A percentile compares a stretch with the other conserved stretches of the same genome.
Conservation (phyloP, 495 filamentous ascomycete species). For the Tuber borchii region DNA sequence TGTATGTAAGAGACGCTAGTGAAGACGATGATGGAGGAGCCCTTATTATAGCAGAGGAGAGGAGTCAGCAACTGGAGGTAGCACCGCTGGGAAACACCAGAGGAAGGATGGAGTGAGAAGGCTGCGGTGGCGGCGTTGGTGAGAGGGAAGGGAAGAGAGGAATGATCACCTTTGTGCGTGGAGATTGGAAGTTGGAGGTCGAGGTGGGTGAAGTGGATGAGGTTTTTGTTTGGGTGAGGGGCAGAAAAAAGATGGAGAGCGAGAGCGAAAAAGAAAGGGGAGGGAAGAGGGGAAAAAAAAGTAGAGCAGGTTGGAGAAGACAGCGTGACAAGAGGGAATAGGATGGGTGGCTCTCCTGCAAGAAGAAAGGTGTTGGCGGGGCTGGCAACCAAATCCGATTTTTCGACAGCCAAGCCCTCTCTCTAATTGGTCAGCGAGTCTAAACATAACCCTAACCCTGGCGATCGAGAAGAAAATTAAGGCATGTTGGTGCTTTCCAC, state of each 20-base stretch:
- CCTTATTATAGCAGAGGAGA: slow-evolving; percentile 12
- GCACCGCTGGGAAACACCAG: background rate
- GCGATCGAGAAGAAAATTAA: slow-evolving; percentile 15
- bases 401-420: slow-evolving; percentile 27
- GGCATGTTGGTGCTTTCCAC: slow-evolving; percentile 26
- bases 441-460: slow-evolving; percentile 13
- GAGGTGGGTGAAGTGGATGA: slow-evolving; percentile 20
- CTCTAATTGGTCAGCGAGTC: slow-evolving; percentile 18
- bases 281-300: slow-evolving; percentile 35
- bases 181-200: slow-evolving; percentile 14
- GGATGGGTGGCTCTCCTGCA: slow-evolving; percentile 7
- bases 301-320: slow-evolving; percentile 16
- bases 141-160: slow-evolving; percentile 7
- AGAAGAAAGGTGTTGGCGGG: slow-evolving; percentile 32
- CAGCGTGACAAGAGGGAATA: background rate
- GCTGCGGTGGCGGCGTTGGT: background rate
- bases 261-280: slow-evolving; percentile 13
- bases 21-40: slow-evolving; percentile 17
- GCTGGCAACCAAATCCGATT: slow-evolving; percentile 33
- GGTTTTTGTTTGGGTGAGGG: slow-evolving; percentile 39
- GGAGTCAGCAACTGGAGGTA: slow-evolving; percentile 22
- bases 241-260: slow-evolving; percentile 8
- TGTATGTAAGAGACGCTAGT: slow-evolving; percentile 14
- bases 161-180: slow-evolving; percentile 26
- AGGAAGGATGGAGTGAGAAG: background rate